Conservation (phyloP, 106 monocot genomes). For the Acorus calamus region DNA sequence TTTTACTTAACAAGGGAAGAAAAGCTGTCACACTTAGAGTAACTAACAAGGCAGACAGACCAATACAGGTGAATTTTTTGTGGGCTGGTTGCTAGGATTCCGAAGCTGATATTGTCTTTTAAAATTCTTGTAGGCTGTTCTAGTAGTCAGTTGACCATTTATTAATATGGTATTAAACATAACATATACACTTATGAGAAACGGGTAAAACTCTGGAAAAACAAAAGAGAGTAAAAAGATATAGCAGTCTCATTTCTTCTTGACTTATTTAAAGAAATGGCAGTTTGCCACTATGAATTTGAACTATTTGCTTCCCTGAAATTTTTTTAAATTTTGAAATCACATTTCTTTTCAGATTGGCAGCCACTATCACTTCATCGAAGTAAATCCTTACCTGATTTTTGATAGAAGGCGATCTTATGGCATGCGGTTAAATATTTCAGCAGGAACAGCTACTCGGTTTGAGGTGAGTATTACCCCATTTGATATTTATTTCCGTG, state of each 20-base stretch:
- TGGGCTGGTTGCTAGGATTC: background rate
- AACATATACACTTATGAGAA: no score
- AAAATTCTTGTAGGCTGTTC: no score
- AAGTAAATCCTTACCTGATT: conserved; percentile 80
- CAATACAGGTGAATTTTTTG: conserved; percentile 66
- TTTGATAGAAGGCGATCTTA: conserved; percentile 85
- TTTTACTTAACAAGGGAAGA: conserved; percentile 59
- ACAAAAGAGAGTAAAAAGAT: no score
- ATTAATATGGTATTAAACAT: no score
- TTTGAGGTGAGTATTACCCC: conserved; percentile 59
- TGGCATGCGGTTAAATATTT: conserved; percentile 96
- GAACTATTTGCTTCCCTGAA: background rate
- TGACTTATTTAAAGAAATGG: no score
- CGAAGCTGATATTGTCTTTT: background rate
- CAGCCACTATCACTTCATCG: conserved; percentile 98
- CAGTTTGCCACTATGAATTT: no score
- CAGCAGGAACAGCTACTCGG: conserved; percentile 78
- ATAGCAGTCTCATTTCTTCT: no score
- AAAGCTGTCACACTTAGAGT: conserved; percentile 61
- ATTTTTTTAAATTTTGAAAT: background rate
- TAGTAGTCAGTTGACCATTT: no score
- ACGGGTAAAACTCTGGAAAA: no score
- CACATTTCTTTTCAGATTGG: conserved; percentile 52
- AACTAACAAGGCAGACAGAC: conserved; percentile 90
- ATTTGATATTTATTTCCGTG: no score